These are phyloP conservation scores for Beauveria pseudobassiana DNA, from an alignment of 2,329 filamentous ascomycete genomes.

Conservation along the genomic window DNA sequence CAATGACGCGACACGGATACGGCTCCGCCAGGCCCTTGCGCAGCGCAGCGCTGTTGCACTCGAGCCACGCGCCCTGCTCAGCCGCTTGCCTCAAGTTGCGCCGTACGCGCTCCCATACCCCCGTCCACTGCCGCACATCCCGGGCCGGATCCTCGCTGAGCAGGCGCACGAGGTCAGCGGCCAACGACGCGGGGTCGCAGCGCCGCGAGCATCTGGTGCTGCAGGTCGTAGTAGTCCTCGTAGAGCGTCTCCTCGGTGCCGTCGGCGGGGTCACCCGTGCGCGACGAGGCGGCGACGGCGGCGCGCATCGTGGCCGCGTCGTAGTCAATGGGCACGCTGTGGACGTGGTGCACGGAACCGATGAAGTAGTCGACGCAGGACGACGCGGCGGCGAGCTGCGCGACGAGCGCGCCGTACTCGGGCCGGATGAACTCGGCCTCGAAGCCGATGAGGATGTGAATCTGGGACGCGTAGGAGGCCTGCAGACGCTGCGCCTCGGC, in stretches of 20 bases:
- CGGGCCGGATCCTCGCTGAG: conserved; percentile 62
- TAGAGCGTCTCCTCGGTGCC: conserved; percentile 65
- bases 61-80: conserved; percentile 72
- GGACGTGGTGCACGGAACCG: conserved; percentile 86
- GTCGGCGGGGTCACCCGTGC: conserved; percentile 6
- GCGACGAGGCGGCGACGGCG: conserved; percentile 25
- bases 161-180: conserved; percentile 80
- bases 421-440: conserved; percentile 89
- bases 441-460: conserved; percentile 81
- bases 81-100: conserved; percentile 68
- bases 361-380: conserved; percentile 80
- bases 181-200: conserved; percentile 74
- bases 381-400: conserved; percentile 45
- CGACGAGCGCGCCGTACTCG: conserved; percentile 49
- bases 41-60: conserved; percentile 81
- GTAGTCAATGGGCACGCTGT: conserved; percentile 83
- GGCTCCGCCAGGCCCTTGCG: conserved; percentile 87
- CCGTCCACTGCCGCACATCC: conserved; percentile 48
- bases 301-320: conserved; percentile 58
- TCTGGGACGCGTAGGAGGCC: conserved; percentile 57
- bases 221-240: conserved; percentile 80
- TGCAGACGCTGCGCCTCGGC: conserved; percentile 68
- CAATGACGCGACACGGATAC: conserved; percentile 75
- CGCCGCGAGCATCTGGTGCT: conserved; percentile 69
- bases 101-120: conserved; percentile 66